These are phyloP conservation scores for Falciphora oryzae DNA, from an alignment of 2,329 filamentous ascomycete genomes.

Conservation along the genomic window DNA sequence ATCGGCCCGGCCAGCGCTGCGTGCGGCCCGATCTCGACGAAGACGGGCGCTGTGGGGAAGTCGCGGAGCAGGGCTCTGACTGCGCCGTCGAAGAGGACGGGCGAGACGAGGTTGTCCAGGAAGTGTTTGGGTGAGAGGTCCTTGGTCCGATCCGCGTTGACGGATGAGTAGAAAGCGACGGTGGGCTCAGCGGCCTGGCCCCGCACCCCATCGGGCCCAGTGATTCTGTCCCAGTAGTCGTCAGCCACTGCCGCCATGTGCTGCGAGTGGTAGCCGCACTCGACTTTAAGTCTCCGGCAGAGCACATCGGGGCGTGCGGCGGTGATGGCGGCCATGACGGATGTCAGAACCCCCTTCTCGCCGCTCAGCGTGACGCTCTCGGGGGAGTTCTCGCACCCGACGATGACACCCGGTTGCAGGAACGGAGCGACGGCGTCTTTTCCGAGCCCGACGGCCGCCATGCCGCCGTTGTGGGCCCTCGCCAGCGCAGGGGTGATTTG, in stretches of 20 bases:
- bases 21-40: constrained; percentile 16
- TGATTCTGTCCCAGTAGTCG: not conserved
- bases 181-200: constrained; percentile 1
- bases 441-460: constrained; percentile 12
- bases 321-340: constrained; percentile 11
- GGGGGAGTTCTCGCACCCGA: constrained; percentile 15
- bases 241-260: constrained; percentile 9
- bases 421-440: not conserved
- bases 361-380: constrained; percentile 10
- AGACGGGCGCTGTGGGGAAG: not conserved
- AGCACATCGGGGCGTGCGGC: constrained; percentile 3
- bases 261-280: constrained; percentile 11
- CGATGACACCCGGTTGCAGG: constrained; percentile 3
- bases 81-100: constrained; percentile 29
- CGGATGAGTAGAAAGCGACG: constrained; percentile 8
- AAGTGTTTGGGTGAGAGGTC: constrained; percentile 23
- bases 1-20: constrained; percentile 23
- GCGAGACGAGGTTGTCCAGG: constrained; percentile 26
- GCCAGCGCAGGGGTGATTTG: constrained; percentile 7
- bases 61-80: constrained; percentile 9
- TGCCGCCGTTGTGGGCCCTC: constrained; percentile 9
- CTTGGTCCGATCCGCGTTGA: not conserved
- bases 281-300: constrained; percentile 12
- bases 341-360: constrained; percentile 7
- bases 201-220: not conserved